Base-by-base conservation (phyloP, 192 early-diverging fungal species). In the Martensiomyces pterosporus region DNA sequence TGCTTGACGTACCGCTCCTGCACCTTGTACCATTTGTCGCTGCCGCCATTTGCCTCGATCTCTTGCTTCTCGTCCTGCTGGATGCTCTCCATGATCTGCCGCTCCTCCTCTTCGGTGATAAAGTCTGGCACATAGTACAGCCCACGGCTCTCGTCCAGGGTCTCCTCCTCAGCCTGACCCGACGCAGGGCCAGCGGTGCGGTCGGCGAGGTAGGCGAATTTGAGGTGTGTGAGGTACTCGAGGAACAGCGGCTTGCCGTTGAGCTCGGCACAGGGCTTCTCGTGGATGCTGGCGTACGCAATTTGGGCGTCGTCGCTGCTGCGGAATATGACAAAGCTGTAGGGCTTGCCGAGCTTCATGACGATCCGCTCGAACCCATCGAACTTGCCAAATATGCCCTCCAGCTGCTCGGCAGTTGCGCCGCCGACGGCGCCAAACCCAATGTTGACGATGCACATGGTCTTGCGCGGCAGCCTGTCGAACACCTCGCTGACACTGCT, bases 1-100 rank as follows among this genome's bases (percentile, higher is more conserved):
- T 69, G 66, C 46, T 69, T 60, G 23, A 81, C 77, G 21, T 47
- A 63, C 19, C 79, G 64, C n/a, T 70, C 54, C 23, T 64, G 64
- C 5, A 81, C 36, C 14, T n/a, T 15, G 25, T 48, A 45, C 79
- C 79, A 81, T 51, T 58, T 67, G 41, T 39, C 37, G 7, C 19
- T 17, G 3, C 24, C 38, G 22, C 49, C 41, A 17, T 15, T 52
- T 21, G 41, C 38, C 9, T 24, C 19, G 29, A 29, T 19, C 9
- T 44, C 35, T 14, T 18, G 24, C 41, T 54, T 23, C 36, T 63
- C 60, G 15, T 64, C 60, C 2, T 38, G 36, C 19, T 23, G 13
- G 35, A 64, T 64, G 26, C 36, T 4, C 17, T 46, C 25, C 32
- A 74, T 39, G 9, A 80, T 54, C 2, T 13, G 6, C 17, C 48